Evolutionary conservation across 1,284 basidiomycete genomes (phyloP), one percentile per base, ranked within the genome.

Genomic region (Meira nashicola): DNA sequence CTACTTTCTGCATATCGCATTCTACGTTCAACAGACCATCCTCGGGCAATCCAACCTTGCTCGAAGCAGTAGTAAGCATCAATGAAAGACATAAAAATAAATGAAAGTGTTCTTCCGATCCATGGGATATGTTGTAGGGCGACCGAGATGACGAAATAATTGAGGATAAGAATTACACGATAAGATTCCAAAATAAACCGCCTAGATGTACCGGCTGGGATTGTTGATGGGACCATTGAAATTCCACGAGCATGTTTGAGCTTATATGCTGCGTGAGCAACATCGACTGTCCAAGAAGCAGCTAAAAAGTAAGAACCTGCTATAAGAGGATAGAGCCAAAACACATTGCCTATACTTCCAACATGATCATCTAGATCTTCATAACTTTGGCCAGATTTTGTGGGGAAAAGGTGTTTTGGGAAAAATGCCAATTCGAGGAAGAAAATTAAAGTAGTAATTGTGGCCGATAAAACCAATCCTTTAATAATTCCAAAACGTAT

Each of bases 1-100:
- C 75, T 57, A 39, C 65, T 66, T 57, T 78, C 76, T 57, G 70
- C 69, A 59, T 70, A 77, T n/a, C 74, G 64, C 65, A 75, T 65
- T n/a, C 76, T 59, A 14, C 63, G 58, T 41, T 71, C 67, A 10
- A 71, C 19, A 21, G 57, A 37, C 69, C 69, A 71, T 14, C 76
- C 76, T 33, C 73, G 65, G 9, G 70, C 71, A 47, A 65, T 64
- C 74, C 75, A 75, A 2, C 67, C 67, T 39, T 71, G 73, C 56
- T 78, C 76, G 48, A 76, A 78, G 65, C 75, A 77, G 67, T 77
- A 78, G 60, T 70, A 78, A 28, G 70, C 74, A 50, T 78, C 76
- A 40, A 77, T 66, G 23, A 77, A 59, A 47, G 60, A 63, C 73
- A 76, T 74, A 59, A 73, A 67, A 15, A 72, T 44, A 65, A 78